Conservation (phyloP, 495 filamentous ascomycete genomes). For the Aspergillus leporis region DNA sequence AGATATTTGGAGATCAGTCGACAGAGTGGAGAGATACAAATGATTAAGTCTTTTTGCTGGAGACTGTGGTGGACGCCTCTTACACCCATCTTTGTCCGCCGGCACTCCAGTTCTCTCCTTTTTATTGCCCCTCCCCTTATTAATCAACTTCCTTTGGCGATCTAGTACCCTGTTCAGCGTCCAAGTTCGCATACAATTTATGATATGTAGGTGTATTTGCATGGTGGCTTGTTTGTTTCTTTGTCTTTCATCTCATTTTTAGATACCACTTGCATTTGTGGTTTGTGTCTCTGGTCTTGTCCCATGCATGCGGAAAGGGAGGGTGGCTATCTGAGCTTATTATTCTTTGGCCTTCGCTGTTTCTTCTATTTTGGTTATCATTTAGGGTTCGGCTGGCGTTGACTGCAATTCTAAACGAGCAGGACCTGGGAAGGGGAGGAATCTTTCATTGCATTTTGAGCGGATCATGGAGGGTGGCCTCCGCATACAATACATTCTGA, state of each 20-base stretch:
- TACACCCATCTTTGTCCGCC: background rate
- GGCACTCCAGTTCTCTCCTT: background rate
- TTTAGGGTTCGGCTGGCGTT: slow-evolving; percentile 16
- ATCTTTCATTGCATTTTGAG: slow-evolving; percentile 24
- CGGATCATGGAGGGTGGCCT: slow-evolving; percentile 18
- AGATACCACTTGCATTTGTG: slow-evolving; percentile 8
- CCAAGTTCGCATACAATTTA: slow-evolving; percentile 18
- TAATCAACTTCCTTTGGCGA: background rate
- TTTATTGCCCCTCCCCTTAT: background rate
- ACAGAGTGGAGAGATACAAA: slow-evolving; percentile 5
- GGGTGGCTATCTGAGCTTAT: slow-evolving; percentile 17
- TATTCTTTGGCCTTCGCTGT: slow-evolving; percentile 1
- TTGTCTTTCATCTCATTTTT: slow-evolving; percentile 8
- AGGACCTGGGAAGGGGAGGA: slow-evolving; percentile 16
- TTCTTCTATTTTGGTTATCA: background rate
- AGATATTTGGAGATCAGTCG: slow-evolving; percentile 42
- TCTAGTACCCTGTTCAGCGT: background rate
- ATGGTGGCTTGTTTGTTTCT: slow-evolving; percentile 15
- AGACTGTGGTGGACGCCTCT: background rate
- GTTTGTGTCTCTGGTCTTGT: slow-evolving; percentile 4
- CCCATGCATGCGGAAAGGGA: slow-evolving; percentile 13
- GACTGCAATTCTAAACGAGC: slow-evolving; percentile 1
- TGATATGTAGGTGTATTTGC: slow-evolving; percentile 7
- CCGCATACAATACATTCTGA: slow-evolving; percentile 9
- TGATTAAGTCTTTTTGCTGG: background rate